A percentile compares a stretch with the other conserved stretches of the same genome.
phyloP scores from a whole-genome alignment of 1,284 basidiomycete genomes.

The Austroboletus rostrupii region DNA sequence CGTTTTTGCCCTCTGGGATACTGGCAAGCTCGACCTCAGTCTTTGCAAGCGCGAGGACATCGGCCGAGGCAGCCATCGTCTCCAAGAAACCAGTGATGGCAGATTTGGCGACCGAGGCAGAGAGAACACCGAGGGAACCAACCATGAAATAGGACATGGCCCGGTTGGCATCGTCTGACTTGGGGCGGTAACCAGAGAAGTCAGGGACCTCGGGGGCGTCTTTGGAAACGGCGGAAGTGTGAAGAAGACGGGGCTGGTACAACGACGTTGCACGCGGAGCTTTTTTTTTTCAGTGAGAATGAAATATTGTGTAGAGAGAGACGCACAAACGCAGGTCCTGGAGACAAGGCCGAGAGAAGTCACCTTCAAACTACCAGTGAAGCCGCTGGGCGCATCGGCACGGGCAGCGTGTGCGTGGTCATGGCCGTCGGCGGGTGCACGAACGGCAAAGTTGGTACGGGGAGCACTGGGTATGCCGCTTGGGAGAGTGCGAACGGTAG shows the following conservation, averaged over 20 bases:
- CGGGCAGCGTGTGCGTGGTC: conserved; percentile 59
- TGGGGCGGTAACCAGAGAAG: conserved; percentile 80
- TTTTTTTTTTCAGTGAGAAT: conserved; percentile 5
- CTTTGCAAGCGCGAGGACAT: conserved; percentile 97
- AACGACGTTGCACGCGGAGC: conserved; percentile 48
- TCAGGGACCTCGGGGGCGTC: conserved; percentile 83
- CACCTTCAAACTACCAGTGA: conserved; percentile 50
- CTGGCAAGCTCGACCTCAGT: conserved; percentile 89
- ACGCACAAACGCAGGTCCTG: conserved; percentile 69
- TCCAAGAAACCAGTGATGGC: conserved; percentile 92
- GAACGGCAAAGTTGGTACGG: conserved; percentile 65
- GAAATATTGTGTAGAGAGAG: neutral
- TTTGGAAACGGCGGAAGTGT: conserved; percentile 62
- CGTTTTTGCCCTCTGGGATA: conserved; percentile 98
- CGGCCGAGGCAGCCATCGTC: conserved; percentile 96
- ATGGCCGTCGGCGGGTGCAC: conserved; percentile 59
- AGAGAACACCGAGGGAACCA: conserved; percentile 90
- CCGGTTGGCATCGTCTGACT: conserved; percentile 70
- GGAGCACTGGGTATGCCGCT: conserved; percentile 70
- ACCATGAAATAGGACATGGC: conserved; percentile 97
- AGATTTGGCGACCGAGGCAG: conserved; percentile 92
- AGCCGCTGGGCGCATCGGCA: conserved; percentile 63
- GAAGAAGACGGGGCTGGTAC: conserved; percentile 68
- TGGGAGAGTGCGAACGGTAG: conserved; percentile 75
- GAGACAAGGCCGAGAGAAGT: conserved; percentile 55